phyloP scores from a whole-genome alignment of 139 green algal genomes.

The Picochlorum sp. region DNA sequence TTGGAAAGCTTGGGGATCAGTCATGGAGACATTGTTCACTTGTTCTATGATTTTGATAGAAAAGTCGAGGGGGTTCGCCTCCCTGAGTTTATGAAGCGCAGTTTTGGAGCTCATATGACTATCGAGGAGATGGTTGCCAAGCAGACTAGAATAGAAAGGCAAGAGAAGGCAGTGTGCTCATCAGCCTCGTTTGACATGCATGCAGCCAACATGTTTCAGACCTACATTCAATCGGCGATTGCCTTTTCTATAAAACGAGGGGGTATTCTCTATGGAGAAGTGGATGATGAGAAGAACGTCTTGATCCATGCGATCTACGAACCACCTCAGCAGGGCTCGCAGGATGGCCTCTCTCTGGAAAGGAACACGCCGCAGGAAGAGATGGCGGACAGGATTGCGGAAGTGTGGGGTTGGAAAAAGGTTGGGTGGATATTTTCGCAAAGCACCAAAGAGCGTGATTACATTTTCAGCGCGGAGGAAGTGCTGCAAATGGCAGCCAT shows the following conservation, averaged over 20 bases:
- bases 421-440: conserved; percentile 91
- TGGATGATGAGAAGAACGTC: conserved; percentile 62
- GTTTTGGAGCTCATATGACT: conserved; percentile 64
- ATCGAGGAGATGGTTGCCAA: conserved; percentile 76
- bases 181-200: conserved; percentile 83
- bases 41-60: conserved; percentile 63
- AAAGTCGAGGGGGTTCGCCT: conserved; percentile 40
- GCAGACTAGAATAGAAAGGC: conserved; percentile 86
- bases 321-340: conserved; percentile 70
- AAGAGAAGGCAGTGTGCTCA: conserved; percentile 72
- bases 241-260: conserved; percentile 90
- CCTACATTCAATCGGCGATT: conserved; percentile 66
- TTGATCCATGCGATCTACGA: conserved; percentile 83
- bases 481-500: conserved; percentile 65
- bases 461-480: conserved; percentile 76
- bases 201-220: conserved; percentile 87
- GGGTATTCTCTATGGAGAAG: conserved; percentile 84
- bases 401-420: conserved; percentile 50
- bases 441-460: conserved; percentile 66
- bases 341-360: conserved; percentile 46
- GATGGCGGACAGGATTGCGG: conserved; percentile 55
- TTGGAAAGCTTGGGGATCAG: conserved; percentile 36
- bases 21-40: conserved; percentile 61
- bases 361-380: conserved; percentile 47
- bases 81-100: conserved; percentile 32